Evolutionary conservation across 2,329 filamentous ascomycete genomes (phyloP), one percentile per base, ranked within the genome.

Genomic region (Fusarium fracticaudum): DNA sequence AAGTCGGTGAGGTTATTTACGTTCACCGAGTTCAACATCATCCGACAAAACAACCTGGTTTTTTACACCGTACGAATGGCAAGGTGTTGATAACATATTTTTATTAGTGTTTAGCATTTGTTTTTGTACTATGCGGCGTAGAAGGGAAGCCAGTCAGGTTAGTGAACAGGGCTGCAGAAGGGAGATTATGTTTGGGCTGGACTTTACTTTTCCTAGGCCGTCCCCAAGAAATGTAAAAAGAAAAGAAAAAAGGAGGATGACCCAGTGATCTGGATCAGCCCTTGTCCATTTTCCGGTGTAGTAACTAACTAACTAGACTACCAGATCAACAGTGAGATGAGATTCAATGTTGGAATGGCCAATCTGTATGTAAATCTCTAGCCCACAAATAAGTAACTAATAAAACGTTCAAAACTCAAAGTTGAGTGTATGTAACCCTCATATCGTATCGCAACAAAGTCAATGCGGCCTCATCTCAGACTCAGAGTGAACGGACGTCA

Each of bases 181-280:
- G 66, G 76, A 77, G 71, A 78, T 78, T 78, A 63, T 38, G 51
- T 22, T 40, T 54, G 24, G 35, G 33, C 14, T 54, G 62, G 51
- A 50, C 58, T 47, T 18, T 22, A 50, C 58, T 47, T 18, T 22
- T 31, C 31, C 11, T 29, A 37, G 20, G 55, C 31, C 55, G 31
- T 9, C 31, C 15, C 29, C 17, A 48, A 35, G 20, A 24, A 47
- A 24, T 37, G 22, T 45, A 37, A 37, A 18, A 37, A 37, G 35
- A 37, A 37, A 18, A 22, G 7, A 9, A 29, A 33, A 40, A 69
- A 48, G 67, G 71, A 70, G 63, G 60, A 70, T 33, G 72, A 78
- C 77, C 77, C 75, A 75, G 50, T 78, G 77, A 78, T 77, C 76
- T 78, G 77, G 77, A 73, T 77, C 74, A 64, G 74, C 76, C 76